Percentiles rank a stretch among this genome's conserved stretches.
phyloP scores from a whole-genome alignment of 2,329 filamentous ascomycete genomes.

The Xylaria digitata region DNA sequence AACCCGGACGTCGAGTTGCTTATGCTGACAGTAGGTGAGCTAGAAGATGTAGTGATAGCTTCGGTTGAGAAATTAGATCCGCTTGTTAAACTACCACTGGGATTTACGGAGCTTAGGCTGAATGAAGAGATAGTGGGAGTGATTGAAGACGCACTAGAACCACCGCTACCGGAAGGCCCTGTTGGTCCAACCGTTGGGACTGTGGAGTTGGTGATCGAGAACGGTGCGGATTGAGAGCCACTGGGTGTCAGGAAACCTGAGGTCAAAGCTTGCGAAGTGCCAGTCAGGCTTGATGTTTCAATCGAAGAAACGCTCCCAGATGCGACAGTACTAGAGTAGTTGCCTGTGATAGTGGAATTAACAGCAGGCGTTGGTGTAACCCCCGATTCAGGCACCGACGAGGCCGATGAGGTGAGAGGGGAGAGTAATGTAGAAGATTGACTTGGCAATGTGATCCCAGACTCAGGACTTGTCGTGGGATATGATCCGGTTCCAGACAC shows the following conservation, averaged over 20 bases:
- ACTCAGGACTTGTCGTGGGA: conserved; percentile 15
- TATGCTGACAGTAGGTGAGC: conserved; percentile 20
- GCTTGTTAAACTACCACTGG: conserved; percentile 25
- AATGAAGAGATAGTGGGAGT: conserved; percentile 9
- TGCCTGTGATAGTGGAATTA: conserved; percentile 7
- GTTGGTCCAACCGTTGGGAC: conserved; percentile 28
- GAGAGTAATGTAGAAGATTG: conserved; percentile 3
- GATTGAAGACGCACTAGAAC: conserved; percentile 13
- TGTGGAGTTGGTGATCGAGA: conserved; percentile 40
- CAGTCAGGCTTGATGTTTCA: conserved; percentile 4
- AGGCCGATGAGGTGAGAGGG: conserved; percentile 7
- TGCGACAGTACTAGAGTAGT: conserved; percentile 9
- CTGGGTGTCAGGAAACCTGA: conserved; percentile 15
- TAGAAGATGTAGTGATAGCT: conserved; percentile 9
- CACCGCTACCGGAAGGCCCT: conserved; percentile 16
- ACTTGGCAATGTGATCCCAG: conserved; percentile 12
- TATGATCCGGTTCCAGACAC: conserved; percentile 25
- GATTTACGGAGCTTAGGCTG: conserved; percentile 18
- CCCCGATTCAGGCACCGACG: conserved; percentile 10
- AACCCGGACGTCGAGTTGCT: conserved; percentile 21
- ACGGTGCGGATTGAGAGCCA: conserved; percentile 34
- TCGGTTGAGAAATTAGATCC: conserved; percentile 20
- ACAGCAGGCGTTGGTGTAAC: neutral
- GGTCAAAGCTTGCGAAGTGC: conserved; percentile 11
- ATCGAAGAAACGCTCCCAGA: conserved; percentile 3